Evolutionary conservation across 345 rosid species (phyloP).

Genomic region (Populus alba): DNA sequence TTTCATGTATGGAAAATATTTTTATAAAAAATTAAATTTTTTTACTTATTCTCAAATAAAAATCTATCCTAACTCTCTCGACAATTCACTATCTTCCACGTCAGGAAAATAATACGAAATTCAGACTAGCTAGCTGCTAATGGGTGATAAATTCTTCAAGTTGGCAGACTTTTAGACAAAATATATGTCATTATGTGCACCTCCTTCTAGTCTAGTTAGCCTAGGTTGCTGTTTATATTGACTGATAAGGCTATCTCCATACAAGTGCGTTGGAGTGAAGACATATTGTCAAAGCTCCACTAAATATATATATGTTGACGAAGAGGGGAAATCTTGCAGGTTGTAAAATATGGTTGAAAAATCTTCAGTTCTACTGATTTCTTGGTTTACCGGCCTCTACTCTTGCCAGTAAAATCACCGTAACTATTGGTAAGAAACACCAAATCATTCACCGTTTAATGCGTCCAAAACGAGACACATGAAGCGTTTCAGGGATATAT

Average conservation of each 20-base stretch:
- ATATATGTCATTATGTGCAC: neutral
- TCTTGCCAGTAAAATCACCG: neutral
- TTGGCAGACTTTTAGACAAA: neutral
- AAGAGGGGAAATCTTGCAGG: neutral
- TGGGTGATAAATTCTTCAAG: neutral
- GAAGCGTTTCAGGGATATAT: too few relatives aligned
- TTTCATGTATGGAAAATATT: too few relatives aligned
- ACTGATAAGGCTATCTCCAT: neutral
- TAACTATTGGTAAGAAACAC: neutral
- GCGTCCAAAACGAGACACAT: neutral
- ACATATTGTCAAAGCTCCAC: neutral
- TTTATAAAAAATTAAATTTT: too few relatives aligned
- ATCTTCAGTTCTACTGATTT: neutral
- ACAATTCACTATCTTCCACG: too few relatives aligned
- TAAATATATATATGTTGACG: neutral
- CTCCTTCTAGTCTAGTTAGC: neutral
- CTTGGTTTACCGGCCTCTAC: neutral
- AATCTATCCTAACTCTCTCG: too few relatives aligned
- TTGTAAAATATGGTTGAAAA: neutral
- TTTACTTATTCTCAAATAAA: too few relatives aligned
- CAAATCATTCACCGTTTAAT: neutral
- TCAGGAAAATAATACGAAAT: too few relatives aligned
- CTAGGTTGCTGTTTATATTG: neutral
- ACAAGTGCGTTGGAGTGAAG: neutral
- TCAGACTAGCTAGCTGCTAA: neutral